Percentiles rank a stretch among this genome's conserved stretches.
These are phyloP conservation scores for Boletus sp. DNA, from an alignment of 1,284 basidiomycete species.

Conservation along the genomic window DNA sequence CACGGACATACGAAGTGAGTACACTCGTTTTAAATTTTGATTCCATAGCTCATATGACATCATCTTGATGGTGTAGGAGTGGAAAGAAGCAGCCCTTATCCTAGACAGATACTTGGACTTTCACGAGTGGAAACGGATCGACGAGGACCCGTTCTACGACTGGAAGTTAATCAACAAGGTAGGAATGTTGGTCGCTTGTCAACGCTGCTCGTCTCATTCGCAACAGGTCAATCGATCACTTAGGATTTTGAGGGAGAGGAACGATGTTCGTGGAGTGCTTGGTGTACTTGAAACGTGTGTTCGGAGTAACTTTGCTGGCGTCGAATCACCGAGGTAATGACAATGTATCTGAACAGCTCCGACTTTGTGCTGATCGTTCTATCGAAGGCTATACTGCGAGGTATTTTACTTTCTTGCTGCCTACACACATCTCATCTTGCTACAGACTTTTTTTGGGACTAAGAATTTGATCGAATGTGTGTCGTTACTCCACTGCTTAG, in stretches of 20 bases:
- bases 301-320: conserved; percentile 93
- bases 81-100: conserved; percentile 81
- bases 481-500: conserved; percentile 20
- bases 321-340: conserved; percentile 77
- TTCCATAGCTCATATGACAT: too few species aligned
- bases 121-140: conserved; percentile 85
- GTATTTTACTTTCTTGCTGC: conserved; percentile 45
- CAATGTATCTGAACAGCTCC: conserved; percentile 6
- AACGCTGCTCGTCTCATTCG: background rate
- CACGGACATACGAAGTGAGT: conserved; percentile 68
- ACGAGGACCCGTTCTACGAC: conserved; percentile 90
- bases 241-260: conserved; percentile 61
- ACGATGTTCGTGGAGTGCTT: conserved; percentile 84
- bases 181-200: background rate
- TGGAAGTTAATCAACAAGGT: conserved; percentile 83
- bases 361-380: conserved; percentile 7
- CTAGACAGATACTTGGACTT: conserved; percentile 86
- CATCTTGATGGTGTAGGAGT: conserved; percentile 54
- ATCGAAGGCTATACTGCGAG: conserved; percentile 82
- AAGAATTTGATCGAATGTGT: conserved; percentile 85
- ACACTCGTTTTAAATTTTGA: background rate
- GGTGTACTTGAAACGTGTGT: conserved; percentile 94
- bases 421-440: conserved; percentile 10
- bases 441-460: conserved; percentile 85
- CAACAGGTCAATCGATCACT: conserved; percentile 68